Conservation (phyloP, 768 basidiomycete species). For the Postia placenta region DNA sequence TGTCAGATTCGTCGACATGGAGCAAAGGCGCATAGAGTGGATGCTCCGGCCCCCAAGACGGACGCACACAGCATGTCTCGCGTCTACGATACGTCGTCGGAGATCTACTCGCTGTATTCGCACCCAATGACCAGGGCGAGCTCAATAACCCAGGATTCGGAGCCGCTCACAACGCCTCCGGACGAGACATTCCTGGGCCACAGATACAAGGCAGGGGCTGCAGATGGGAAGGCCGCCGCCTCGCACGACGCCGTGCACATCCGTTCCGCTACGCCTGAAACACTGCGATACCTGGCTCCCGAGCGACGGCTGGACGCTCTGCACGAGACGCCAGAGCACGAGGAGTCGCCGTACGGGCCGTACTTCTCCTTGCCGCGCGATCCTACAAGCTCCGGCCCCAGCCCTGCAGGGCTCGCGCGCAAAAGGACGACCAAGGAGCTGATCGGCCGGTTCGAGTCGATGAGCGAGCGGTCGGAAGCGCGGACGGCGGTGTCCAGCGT, state of each 20-base stretch:
- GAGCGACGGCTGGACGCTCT: neutral
- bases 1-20: no score
- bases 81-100: conserved; percentile 2
- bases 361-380: conserved; percentile 13
- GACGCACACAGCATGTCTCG: no score
- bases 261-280: neutral
- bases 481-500: neutral
- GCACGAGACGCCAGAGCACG: neutral
- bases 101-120: conserved; percentile 5
- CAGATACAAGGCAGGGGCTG: neutral
- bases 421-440: conserved; percentile 41
- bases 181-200: neutral
- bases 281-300: neutral
- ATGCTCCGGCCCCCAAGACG: no score
- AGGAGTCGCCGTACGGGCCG: conserved; percentile 11
- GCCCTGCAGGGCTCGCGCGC: conserved; percentile 9
- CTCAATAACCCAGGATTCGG: neutral
- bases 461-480: conserved; percentile 18
- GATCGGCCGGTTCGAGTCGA: conserved; percentile 48
- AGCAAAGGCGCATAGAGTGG: no score
- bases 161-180: conserved; percentile 2
- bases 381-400: neutral
- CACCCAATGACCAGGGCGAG: conserved; percentile 6
- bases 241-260: neutral
- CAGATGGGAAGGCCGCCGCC: neutral